Evolutionary conservation across 768 basidiomycete genomes (phyloP).

Genomic region (Lentinula guzmanii): DNA sequence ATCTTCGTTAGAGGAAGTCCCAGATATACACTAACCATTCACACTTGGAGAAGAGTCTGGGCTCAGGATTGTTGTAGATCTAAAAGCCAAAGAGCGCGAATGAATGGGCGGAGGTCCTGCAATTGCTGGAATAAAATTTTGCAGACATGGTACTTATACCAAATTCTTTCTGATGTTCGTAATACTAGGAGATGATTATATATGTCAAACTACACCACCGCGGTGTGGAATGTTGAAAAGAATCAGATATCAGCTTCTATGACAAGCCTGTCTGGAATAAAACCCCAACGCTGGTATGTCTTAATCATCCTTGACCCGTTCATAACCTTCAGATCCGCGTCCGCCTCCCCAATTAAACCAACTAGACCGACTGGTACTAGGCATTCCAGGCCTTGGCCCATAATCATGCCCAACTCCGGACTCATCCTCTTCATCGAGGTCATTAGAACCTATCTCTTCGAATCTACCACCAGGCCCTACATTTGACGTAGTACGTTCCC

Average conservation of each 20-base stretch:
- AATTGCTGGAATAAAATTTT: too few relatives aligned
- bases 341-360: conserved; percentile 50
- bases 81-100: too few relatives aligned
- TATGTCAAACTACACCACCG: too few relatives aligned
- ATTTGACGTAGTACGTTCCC: conserved; percentile 37
- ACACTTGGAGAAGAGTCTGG: too few relatives aligned
- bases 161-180: too few relatives aligned
- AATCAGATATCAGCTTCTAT: background rate
- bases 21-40: too few relatives aligned
- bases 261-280: background rate
- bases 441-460: conserved; percentile 70
- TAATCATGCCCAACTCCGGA: conserved; percentile 14
- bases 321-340: conserved; percentile 31
- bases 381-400: conserved; percentile 9
- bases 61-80: too few relatives aligned
- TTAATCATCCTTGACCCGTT: conserved; percentile 49
- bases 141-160: too few relatives aligned
- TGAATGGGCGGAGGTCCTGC: too few relatives aligned
- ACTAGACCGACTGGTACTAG: conserved; percentile 28
- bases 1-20: too few relatives aligned
- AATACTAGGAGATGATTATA: too few relatives aligned
- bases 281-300: background rate
- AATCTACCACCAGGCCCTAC: conserved; percentile 32
- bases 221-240: too few relatives aligned
- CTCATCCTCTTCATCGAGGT: conserved; percentile 36